Evolutionary conservation across 495 filamentous ascomycete genomes (phyloP), one percentile per base, ranked within the genome.

Genomic region (Penicillium subrubescens): DNA sequence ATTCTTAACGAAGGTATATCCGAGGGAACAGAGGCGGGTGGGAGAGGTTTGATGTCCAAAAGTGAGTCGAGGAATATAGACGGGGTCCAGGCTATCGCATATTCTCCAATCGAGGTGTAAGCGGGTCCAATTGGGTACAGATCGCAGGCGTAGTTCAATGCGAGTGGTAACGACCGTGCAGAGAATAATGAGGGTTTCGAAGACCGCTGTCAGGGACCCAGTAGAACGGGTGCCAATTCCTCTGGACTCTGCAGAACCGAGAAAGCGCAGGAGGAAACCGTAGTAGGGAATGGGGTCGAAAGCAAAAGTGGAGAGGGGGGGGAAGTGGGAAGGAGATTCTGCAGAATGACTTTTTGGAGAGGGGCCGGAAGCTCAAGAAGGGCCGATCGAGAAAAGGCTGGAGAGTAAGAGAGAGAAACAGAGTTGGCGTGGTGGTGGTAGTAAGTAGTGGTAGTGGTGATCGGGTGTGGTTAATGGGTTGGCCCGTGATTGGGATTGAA

Each of bases 21-120:
- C 27, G 21, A 15, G n/a, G 25, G 51, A 54, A 8, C n/a, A 31
- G 51, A 17, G 10, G 50, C 15, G 43, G 17, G 31, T 3, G 31
- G 55, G 44, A 31, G 54, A 27, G 21, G 21, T 25, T 52, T 35
- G 33, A 33, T 48, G 62, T 31, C 52, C 73, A 61, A 44, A 72
- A 65, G 25, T 72, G 50, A 51, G 19, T 80, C 73, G 75, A 76
- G 77, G 50, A 3, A 31, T 5, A 23, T 60, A 46, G 34, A 39
- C 55, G 23, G 48, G 50, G 23, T 57, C 58, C 57, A 64, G 62
- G 55, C 67, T 76, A 76, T 74, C 54, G 72, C 74, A 76, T 75
- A 51, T 71, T 73, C 74, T 57, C 65, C 43, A 54, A n/a, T 15
- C 33, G 37, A 31, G 14, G 37, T 27, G 35, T 29, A 23, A 37